phyloP scores from a whole-genome alignment of 495 filamentous ascomycete genomes.

The Hypomontagnella submonticulosa region DNA sequence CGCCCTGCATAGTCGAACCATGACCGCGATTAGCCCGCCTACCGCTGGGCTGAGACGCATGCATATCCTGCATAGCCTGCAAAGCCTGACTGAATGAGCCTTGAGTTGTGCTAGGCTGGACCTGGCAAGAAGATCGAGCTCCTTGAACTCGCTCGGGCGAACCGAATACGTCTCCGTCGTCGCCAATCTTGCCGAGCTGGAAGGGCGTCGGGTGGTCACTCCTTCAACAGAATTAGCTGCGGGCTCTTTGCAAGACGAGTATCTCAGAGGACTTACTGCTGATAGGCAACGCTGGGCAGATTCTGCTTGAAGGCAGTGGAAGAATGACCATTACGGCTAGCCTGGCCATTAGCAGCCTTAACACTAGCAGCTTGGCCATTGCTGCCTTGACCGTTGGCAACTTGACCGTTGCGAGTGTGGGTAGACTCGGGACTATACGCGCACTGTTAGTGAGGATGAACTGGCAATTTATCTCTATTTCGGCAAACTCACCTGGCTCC shows the following conservation, averaged over 20 bases:
- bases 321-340: slow-evolving; percentile 1
- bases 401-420: slow-evolving; percentile 9
- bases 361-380: not conserved
- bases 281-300: not conserved
- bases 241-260: not conserved
- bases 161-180: slow-evolving; percentile 28
- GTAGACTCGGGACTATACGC: slow-evolving; percentile 6
- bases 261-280: slow-evolving; percentile 14
- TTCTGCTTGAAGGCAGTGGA: not conserved
- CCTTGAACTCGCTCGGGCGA: slow-evolving; percentile 7
- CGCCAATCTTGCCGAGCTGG: slow-evolving; percentile 13
- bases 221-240: slow-evolving; percentile 17
- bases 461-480: not conserved
- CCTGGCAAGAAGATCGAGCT: not conserved
- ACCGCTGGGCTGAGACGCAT: too few species aligned
- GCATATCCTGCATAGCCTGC: too few species aligned
- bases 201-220: slow-evolving; percentile 1
- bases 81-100: too few species aligned
- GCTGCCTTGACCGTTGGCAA: not conserved
- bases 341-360: not conserved
- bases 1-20: slow-evolving; percentile 28
- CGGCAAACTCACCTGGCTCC: not conserved
- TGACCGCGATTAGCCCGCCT: not conserved
- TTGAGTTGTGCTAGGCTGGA: not conserved
- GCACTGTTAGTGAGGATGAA: slow-evolving; percentile 3